Evolutionary conservation across 495 filamentous ascomycete genomes (phyloP), one percentile per base, ranked within the genome.

Genomic region (Aspergillus coremiiformis): DNA sequence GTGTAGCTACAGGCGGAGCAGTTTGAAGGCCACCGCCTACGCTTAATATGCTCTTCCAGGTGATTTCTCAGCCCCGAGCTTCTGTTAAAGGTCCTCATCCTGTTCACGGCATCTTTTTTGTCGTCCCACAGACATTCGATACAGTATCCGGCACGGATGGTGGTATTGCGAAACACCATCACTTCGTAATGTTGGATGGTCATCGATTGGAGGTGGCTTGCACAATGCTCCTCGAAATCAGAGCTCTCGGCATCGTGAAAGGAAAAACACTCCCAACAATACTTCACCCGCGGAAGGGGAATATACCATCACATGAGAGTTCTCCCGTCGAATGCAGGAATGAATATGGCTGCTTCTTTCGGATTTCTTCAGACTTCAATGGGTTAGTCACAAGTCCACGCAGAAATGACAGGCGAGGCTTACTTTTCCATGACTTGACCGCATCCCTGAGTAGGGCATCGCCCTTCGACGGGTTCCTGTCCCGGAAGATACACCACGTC

Each of bases 221-320:
- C 27, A 35, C 27, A 47, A 32, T 47, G 27, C 27, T 23, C 14
- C 35, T 47, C 45, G 33, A 47, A 47, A 19, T 47, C 24, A 17
- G 15, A 2, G 33, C 45, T 47, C 21, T 47, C 33, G 33, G 15
- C 20, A 47, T 47, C 10, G 35, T 21, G 14, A 23, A 20, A 47
- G 33, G 20, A 35, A 32, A 29, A 52, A 27, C 49, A 52, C 35
- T 52, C 49, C 39, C 49, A 52, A 26, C 49, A 52, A 52, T 52
- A 52, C 33, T 52, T 52, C 21, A 47, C 45, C 33, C 35, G 27
- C 35, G 21, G 24, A 23, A 32, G 29, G 29, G 29, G 29, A 32
- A 32, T 32, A n/a, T 32, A 4, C 29, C 29, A 32, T 32, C 5
- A 9, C 11, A 32, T 9, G 29, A 32, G 29, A 32, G 11, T 6